phyloP scores from a whole-genome alignment of 495 filamentous ascomycete genomes.

The Annulohypoxylon bovei region DNA sequence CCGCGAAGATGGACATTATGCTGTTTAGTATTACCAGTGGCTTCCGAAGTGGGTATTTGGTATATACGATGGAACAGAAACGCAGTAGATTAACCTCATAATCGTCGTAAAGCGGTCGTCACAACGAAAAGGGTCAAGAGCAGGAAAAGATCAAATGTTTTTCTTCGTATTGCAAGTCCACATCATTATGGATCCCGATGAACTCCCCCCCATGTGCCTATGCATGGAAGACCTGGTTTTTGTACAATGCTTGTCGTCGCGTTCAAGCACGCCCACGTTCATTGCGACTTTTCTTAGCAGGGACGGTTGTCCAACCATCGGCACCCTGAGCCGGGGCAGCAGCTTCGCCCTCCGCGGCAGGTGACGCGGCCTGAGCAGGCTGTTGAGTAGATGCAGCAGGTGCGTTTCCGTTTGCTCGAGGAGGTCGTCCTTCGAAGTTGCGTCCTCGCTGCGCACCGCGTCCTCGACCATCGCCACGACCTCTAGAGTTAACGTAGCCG shows the following conservation, averaged over 20 bases:
- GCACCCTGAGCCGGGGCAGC: conserved; percentile 58
- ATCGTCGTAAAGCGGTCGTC: conserved; percentile 20
- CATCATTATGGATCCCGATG: conserved; percentile 31
- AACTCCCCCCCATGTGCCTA: conserved; percentile 33
- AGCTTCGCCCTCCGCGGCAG: conserved; percentile 31
- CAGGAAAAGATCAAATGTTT: conserved; percentile 16
- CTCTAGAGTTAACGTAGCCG: conserved; percentile 48
- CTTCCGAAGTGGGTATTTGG: neutral
- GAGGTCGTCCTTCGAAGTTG: conserved; percentile 51
- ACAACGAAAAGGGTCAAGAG: conserved; percentile 30
- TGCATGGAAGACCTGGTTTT: conserved; percentile 41
- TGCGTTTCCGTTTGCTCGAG: conserved; percentile 57
- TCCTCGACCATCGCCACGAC: conserved; percentile 47
- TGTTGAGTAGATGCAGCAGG: conserved; percentile 42
- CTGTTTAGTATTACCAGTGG: conserved; percentile 4
- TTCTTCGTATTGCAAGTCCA: conserved; percentile 40
- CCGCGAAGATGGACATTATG: conserved; percentile 1
- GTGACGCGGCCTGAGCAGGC: conserved; percentile 46
- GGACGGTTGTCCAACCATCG: conserved; percentile 82
- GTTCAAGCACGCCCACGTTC: conserved; percentile 42
- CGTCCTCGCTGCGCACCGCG: conserved; percentile 56
- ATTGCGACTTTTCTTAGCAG: conserved; percentile 61
- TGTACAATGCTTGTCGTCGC: conserved; percentile 32
- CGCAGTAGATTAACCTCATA: conserved; percentile 16
- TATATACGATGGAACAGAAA: conserved; percentile 27